Conservation (phyloP, 768 basidiomycete genomes). For the Daedaleopsis nitida region DNA sequence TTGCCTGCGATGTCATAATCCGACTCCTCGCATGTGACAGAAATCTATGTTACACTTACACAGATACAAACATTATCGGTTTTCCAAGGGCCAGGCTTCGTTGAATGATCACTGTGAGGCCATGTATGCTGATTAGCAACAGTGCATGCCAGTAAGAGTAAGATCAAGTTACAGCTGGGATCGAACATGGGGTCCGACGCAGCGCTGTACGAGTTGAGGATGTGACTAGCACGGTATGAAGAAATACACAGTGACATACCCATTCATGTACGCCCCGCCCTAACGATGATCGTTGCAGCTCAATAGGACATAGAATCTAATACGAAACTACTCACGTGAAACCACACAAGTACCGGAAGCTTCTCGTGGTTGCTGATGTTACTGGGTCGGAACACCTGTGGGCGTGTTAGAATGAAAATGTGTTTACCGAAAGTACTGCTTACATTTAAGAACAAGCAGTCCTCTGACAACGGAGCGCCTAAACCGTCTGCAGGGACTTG, state of each 20-base stretch:
- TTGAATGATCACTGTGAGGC: slow-evolving; percentile 44
- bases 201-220: slow-evolving; percentile 33
- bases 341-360: slow-evolving; percentile 34
- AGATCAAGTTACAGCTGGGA: slow-evolving; percentile 44
- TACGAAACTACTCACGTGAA: slow-evolving; percentile 28
- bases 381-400: slow-evolving; percentile 30
- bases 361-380: slow-evolving; percentile 19
- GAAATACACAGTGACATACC: slow-evolving; percentile 31
- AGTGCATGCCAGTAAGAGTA: neutral
- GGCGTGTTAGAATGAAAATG: neutral
- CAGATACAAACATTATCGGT: slow-evolving; percentile 54
- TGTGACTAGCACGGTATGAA: neutral
- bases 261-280: slow-evolving; percentile 52
- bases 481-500: slow-evolving; percentile 41
- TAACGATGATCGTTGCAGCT: slow-evolving; percentile 25
- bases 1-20: neutral
- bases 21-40: neutral
- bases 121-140: neutral
- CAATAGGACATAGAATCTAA: too few relatives aligned
- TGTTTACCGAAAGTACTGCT: slow-evolving; percentile 2
- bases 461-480: slow-evolving; percentile 50
- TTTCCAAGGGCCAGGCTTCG: slow-evolving; percentile 48
- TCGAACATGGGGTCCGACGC: slow-evolving; percentile 44
- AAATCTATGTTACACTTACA: slow-evolving; percentile 9
- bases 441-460: slow-evolving; percentile 57